Conservation (phyloP, 495 filamentous ascomycete genomes). For the Xylaria telfairii region DNA sequence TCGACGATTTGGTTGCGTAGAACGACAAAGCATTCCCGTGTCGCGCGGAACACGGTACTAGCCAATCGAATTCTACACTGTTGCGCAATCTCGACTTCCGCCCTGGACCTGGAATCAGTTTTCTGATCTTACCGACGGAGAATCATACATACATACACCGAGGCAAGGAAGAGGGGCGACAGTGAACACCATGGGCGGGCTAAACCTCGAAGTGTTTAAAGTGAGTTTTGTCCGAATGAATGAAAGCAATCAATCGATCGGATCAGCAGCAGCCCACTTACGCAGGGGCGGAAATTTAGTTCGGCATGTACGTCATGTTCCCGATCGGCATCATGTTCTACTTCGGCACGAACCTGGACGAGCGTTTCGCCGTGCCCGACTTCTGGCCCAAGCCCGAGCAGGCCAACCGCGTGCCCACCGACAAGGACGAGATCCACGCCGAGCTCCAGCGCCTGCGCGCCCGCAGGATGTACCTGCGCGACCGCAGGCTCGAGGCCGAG, state of each 20-base stretch:
- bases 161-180: background rate
- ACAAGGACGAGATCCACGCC: slow-evolving; percentile 82
- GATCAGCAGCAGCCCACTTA: no score
- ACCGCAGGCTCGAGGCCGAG: slow-evolving; percentile 62
- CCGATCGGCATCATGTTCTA: slow-evolving; percentile 99
- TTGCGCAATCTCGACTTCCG: background rate
- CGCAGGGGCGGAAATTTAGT: no score
- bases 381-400: slow-evolving; percentile 93
- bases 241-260: background rate
- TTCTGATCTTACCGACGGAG: background rate
- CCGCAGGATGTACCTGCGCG: slow-evolving; percentile 64
- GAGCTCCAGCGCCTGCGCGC: slow-evolving; percentile 77
- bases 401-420: slow-evolving; percentile 86
- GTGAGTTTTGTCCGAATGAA: slow-evolving; percentile 51
- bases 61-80: background rate
- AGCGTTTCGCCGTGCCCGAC: slow-evolving; percentile 81
- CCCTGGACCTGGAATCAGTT: background rate
- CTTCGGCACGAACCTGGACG: slow-evolving; percentile 97
- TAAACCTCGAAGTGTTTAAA: slow-evolving; percentile 96
- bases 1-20: background rate
- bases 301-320: slow-evolving; percentile 98
- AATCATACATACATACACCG: background rate
- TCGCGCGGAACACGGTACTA: background rate
- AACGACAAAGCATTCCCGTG: background rate
- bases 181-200: slow-evolving; percentile 68